Evolutionary conservation across 2,329 filamentous ascomycete species (phyloP).

Genomic region (Coniosporium tulheliwenetii): DNA sequence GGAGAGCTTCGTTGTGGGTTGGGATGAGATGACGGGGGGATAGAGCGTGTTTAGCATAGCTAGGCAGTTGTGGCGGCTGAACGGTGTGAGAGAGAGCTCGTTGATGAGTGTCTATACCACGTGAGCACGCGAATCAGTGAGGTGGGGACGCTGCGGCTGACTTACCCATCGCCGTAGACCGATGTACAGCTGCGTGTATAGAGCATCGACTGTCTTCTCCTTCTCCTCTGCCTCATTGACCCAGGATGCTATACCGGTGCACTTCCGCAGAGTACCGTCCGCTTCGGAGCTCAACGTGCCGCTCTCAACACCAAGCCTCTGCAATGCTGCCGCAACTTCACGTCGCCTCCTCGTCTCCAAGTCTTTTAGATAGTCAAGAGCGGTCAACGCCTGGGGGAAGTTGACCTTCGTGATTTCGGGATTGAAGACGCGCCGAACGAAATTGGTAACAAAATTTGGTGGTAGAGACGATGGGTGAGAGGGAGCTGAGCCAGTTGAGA

Average conservation of each 20-base stretch:
- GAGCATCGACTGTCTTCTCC: slow-evolving; percentile 33
- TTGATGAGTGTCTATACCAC: slow-evolving; percentile 43
- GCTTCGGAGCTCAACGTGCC: slow-evolving; percentile 29
- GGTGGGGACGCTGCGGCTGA: slow-evolving; percentile 1
- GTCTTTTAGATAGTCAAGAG: slow-evolving; percentile 50
- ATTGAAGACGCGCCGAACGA: slow-evolving; percentile 44
- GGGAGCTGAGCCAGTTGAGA: slow-evolving; percentile 42
- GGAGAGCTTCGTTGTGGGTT: slow-evolving; percentile 37
- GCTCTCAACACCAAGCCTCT: slow-evolving; percentile 35
- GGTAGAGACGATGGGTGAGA: slow-evolving; percentile 46
- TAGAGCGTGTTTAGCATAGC: slow-evolving; percentile 55
- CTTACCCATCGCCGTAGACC: slow-evolving; percentile 48
- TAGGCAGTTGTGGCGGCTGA: slow-evolving; percentile 50
- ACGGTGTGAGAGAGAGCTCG: slow-evolving; percentile 44
- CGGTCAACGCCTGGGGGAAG: slow-evolving; percentile 49
- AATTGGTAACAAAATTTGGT: slow-evolving; percentile 45
- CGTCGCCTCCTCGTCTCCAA: slow-evolving; percentile 43
- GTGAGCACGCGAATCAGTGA: background rate
- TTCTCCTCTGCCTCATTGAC: slow-evolving; percentile 26
- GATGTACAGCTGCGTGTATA: slow-evolving; percentile 47
- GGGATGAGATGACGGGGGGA: slow-evolving; percentile 35
- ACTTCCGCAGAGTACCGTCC: slow-evolving; percentile 32
- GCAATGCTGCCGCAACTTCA: slow-evolving; percentile 39
- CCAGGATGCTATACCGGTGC: slow-evolving; percentile 41
- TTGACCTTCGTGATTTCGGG: slow-evolving; percentile 41